phyloP scores from a whole-genome alignment of 306 rosid species.

The Pueraria montana region DNA sequence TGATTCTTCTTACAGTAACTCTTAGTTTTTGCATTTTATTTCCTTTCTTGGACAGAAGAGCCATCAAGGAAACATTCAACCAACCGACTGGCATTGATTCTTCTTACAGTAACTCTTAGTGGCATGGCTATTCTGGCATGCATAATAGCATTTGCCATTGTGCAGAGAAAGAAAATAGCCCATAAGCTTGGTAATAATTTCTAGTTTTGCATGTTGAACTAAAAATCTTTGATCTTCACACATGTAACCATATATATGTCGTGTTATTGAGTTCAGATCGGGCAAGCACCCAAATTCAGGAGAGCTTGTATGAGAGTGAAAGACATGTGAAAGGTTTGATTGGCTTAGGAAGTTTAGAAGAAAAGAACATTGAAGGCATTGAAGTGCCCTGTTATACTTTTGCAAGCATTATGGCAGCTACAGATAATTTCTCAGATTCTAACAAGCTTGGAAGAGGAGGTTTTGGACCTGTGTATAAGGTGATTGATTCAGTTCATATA shows the following conservation, averaged over 20 bases:
- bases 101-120: too few species aligned
- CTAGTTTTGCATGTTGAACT: conserved; percentile 7
- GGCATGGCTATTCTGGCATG: conserved; percentile 6
- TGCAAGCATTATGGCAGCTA: conserved; percentile 52
- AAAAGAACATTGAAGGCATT: conserved; percentile 46
- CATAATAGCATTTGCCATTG: not conserved
- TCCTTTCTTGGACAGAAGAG: conserved; percentile 22
- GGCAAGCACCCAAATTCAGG: conserved; percentile 23
- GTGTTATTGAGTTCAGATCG: conserved; percentile 31
- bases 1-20: conserved; percentile 10
- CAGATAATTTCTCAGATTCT: conserved; percentile 61
- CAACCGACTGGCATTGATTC: too few species aligned
- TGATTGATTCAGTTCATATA: not conserved
- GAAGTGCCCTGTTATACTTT: conserved; percentile 56
- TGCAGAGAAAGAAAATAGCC: conserved; percentile 31
- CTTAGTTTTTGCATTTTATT: not conserved
- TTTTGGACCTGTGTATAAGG: conserved; percentile 72
- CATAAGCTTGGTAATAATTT: conserved; percentile 32
- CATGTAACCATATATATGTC: not conserved
- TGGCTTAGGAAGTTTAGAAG: conserved; percentile 44
- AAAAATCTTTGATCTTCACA: not conserved
- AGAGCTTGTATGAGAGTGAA: conserved; percentile 36
- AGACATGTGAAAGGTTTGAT: conserved; percentile 46
- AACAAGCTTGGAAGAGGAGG: conserved; percentile 71
- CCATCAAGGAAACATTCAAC: not conserved